Conservation (phyloP, 2,329 filamentous ascomycete genomes). For the Eutypella sp. region DNA sequence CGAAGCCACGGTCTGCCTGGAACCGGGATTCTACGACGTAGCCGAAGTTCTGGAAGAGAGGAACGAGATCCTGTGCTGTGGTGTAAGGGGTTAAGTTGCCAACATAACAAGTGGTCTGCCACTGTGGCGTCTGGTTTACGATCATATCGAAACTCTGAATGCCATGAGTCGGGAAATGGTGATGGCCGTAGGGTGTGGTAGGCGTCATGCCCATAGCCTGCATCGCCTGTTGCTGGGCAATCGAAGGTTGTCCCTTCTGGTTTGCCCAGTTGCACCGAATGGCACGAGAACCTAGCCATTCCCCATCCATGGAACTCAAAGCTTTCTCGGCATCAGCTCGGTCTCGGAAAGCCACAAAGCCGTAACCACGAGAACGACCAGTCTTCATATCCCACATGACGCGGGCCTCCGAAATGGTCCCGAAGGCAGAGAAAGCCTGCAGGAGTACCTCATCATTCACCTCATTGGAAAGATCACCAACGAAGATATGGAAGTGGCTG, state of each 20-base stretch:
- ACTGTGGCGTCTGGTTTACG: conserved; percentile 86
- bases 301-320: conserved; percentile 94
- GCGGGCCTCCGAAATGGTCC: conserved; percentile 90
- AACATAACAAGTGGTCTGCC: conserved; percentile 98
- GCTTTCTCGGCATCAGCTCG: conserved; percentile 92
- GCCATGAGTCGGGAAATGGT: conserved; percentile 96
- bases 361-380: conserved; percentile 91
- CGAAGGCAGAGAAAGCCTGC: conserved; percentile 94
- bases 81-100: conserved; percentile 98
- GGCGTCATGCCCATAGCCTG: conserved; percentile 97
- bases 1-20: conserved; percentile 95
- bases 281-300: conserved; percentile 96
- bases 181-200: conserved; percentile 91
- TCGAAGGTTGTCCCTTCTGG: conserved; percentile 98
- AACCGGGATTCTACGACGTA: conserved; percentile 96
- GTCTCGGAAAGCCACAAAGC: conserved; percentile 96
- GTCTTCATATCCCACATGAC: conserved; percentile 99
- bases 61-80: conserved; percentile 92
- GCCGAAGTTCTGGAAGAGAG: conserved; percentile 96
- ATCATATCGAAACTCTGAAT: conserved; percentile 98
- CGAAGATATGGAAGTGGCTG: conserved; percentile 98
- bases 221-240: conserved; percentile 96
- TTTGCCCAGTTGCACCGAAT: conserved; percentile 99
- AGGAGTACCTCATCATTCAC: conserved; percentile 94
- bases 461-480: conserved; percentile 95